Evolutionary conservation across 495 filamentous ascomycete genomes (phyloP).

Genomic region (Immersiella caudata): DNA sequence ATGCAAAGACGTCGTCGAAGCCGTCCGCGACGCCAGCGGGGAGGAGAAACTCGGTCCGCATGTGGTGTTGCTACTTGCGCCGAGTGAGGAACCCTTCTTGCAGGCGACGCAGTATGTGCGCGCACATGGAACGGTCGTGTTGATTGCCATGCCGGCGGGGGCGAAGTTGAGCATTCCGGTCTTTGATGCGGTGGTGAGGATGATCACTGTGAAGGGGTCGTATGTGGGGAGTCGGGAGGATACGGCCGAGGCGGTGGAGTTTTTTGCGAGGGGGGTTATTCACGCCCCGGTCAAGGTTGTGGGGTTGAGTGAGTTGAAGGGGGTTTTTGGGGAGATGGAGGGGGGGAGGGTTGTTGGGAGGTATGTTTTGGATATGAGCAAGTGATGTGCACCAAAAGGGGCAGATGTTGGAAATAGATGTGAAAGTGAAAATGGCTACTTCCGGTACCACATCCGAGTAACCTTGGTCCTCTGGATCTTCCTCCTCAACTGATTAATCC

Average conservation of each 20-base stretch:
- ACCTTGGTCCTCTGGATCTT: slow-evolving; percentile 84
- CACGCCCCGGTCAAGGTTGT: slow-evolving; percentile 80
- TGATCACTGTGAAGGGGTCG: slow-evolving; percentile 87
- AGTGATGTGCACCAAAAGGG: neutral
- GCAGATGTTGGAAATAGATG: no score
- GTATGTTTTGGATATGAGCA: slow-evolving; percentile 73
- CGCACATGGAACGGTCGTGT: slow-evolving; percentile 74
- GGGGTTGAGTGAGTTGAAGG: slow-evolving; percentile 70
- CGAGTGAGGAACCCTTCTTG: slow-evolving; percentile 86
- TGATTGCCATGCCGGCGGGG: slow-evolving; percentile 77
- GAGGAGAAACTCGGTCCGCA: slow-evolving; percentile 81
- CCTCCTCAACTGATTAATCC: slow-evolving; percentile 82
- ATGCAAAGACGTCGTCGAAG: slow-evolving; percentile 72
- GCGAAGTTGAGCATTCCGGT: slow-evolving; percentile 79
- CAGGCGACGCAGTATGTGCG: slow-evolving; percentile 81
- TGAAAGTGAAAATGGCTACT: slow-evolving; percentile 24
- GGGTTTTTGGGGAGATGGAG: slow-evolving; percentile 73
- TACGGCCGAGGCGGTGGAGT: slow-evolving; percentile 79
- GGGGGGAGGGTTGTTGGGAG: slow-evolving; percentile 78
- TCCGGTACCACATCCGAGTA: slow-evolving; percentile 61
- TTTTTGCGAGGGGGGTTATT: slow-evolving; percentile 80
- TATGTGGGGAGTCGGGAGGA: slow-evolving; percentile 90
- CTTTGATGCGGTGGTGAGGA: slow-evolving; percentile 76
- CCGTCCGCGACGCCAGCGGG: slow-evolving; percentile 71
- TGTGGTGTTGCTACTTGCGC: slow-evolving; percentile 81